Base-by-base conservation (phyloP, 2,329 filamentous ascomycete species). In the Coniochaeta sp. region DNA sequence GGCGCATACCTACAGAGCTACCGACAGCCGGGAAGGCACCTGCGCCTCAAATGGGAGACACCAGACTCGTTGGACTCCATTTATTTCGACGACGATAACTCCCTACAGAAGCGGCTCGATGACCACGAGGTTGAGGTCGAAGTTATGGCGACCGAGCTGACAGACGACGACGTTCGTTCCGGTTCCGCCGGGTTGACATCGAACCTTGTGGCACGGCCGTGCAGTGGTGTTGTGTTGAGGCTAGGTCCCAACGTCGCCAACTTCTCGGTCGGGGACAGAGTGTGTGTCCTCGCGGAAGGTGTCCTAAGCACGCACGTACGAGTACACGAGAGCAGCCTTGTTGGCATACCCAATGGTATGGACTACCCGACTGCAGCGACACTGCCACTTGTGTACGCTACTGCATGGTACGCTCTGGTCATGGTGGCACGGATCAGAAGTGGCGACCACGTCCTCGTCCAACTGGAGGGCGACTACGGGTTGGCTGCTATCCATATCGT, bases 61-160 rank as follows among this genome's bases (percentile, higher is more conserved):
- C 33, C 48, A 1, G 57, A 53, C 3, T 42, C 48, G 6, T 31
- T 55, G 3, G 55, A 57, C 31, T 51, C 52, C 18, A 31, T 57
- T 1, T 50, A 53, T n/a, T 53, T 51, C 14, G 14, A 49, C 4
- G 14, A 49, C 4, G 50, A 59, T 13, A 20, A 56, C 7, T 56
- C 35, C 40, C 59, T 60, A 24, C 51, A 54, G 31, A 57, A 60
- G 16, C 45, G 27, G 3, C 48, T 64, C 12, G 53, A 30, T 4
- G 56, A 56, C 6, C 53, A 60, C 16, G 61, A 65, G 51, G 57
- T 65, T 4, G 61, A 64, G 54, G 60, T 65, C 13, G 12, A 50
- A 7, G 55, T 62, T 6, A 38, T 33, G 3, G 60, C 63, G 4
- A 58, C 52, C 10, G 53, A 51, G 1, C 52, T 64, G n/a, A 55